Evolutionary conservation across 768 basidiomycete species (phyloP), one percentile per base, ranked within the genome.

Genomic region (Xerocomellus chrysenteron): DNA sequence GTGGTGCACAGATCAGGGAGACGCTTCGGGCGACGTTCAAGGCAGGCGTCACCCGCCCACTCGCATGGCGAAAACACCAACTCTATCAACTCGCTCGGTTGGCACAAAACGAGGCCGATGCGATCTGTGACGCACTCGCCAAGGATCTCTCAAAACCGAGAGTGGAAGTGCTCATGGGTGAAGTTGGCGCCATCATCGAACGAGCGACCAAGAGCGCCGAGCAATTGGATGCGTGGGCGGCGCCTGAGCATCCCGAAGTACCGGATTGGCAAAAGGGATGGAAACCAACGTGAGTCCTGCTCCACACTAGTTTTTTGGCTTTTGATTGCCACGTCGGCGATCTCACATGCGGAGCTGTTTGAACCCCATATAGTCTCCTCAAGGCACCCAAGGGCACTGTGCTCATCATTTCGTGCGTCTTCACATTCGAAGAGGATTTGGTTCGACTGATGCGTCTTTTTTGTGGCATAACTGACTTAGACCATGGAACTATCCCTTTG

Each of bases 401-500:
- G 9, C 66, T 88, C 44, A 78, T 85, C 56, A 84, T 88, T 47
- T 71, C 81, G 86, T 86, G 57, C 52, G 84, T 59, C 28, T 40
- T 44, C 32, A 26, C n/a, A 10, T n/a, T 19, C 16, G 1, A 17
- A 33, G 0, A 19, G 17, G 30, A 24, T 30, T 24, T 5, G 9
- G 26, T 49, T 26, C 26, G 21, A 28, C 44, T 52, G 19, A 50
- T n/a, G 2, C 24, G 24, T 5, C 2, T 21, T 42, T 8, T 4
- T 40, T 46, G 21, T 28, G 24, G 28, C 10, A 4, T 6, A 5
- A 43, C 43, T 36, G 33, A 17, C 48, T 13, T 32, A 86, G 85
- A 17, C 85, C 85, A 2, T 87, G 85, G 84, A 88, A 88, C 63
- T 88, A 82, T 60, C 87, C 87, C 0, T 63, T 83, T 49, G 71